Conservation (phyloP, 176 grass and related monocot genomes). For the Musa troglodytarum region DNA sequence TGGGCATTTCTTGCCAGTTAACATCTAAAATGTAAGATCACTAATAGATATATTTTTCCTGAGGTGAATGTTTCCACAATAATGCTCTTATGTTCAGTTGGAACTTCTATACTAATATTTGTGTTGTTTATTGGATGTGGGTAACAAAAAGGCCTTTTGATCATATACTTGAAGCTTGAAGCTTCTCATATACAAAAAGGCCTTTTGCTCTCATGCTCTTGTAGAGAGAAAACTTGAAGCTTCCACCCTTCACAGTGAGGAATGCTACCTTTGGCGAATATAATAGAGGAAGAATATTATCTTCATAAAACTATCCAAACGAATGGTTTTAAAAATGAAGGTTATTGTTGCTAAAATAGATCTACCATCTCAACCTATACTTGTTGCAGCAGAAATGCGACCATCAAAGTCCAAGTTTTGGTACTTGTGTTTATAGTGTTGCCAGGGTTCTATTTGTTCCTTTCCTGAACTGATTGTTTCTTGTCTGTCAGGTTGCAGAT, state of each 20-base stretch:
- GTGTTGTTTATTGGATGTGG: neutral
- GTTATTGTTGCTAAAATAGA: neutral
- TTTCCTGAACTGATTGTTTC: constrained; percentile 20
- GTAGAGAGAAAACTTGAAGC: neutral
- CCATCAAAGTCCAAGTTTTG: neutral
- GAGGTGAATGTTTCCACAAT: neutral
- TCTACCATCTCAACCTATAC: neutral
- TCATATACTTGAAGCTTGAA: neutral
- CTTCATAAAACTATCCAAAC: neutral
- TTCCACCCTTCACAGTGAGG: neutral
- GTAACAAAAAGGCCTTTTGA: neutral
- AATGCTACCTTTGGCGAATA: neutral
- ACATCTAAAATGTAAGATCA: neutral
- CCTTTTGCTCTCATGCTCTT: neutral
- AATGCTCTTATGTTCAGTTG: neutral
- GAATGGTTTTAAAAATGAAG: neutral
- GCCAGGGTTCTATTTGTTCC: constrained; percentile 8
- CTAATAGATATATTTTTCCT: neutral
- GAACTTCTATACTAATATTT: neutral
- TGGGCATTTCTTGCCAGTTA: neutral
- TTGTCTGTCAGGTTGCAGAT: constrained; percentile 66
- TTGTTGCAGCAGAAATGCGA: neutral
- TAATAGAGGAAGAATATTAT: neutral
- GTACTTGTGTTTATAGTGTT: constrained; percentile 10
- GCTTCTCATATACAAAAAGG: no score